These are phyloP conservation scores for Aspergillus pseudotamarii DNA, from an alignment of 2,329 filamentous ascomycete species.

Conservation along the genomic window DNA sequence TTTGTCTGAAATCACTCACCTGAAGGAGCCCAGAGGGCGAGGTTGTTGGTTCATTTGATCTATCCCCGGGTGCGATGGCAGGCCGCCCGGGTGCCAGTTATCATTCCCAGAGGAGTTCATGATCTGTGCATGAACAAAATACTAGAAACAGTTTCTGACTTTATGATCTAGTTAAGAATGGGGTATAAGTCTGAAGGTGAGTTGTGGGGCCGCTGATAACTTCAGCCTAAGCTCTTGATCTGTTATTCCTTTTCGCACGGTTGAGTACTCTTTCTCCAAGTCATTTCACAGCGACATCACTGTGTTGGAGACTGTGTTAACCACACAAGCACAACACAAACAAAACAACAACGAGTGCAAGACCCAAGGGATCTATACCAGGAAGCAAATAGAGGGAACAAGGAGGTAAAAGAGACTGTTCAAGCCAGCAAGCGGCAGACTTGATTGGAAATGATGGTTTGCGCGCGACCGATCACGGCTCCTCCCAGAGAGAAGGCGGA, in stretches of 20 bases:
- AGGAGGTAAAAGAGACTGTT: slow-evolving; percentile 5
- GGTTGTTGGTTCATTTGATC: slow-evolving; percentile 47
- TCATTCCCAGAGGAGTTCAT: slow-evolving; percentile 49
- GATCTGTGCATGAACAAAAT: slow-evolving; percentile 27
- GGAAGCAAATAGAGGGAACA: slow-evolving; percentile 5
- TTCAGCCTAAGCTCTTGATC: slow-evolving; percentile 16
- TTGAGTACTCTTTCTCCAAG: slow-evolving; percentile 25
- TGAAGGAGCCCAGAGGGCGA: slow-evolving; percentile 48
- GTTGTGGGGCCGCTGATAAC: slow-evolving; percentile 8
- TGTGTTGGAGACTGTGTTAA: slow-evolving; percentile 19
- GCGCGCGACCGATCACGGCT: slow-evolving; percentile 44
- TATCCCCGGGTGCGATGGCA: slow-evolving; percentile 46
- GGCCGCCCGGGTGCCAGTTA: slow-evolving; percentile 46
- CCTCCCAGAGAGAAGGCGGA: slow-evolving; percentile 35
- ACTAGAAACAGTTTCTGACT: slow-evolving; percentile 6
- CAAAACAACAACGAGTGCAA: background rate
- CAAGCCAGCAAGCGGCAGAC: slow-evolving; percentile 24
- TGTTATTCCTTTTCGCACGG: slow-evolving; percentile 28
- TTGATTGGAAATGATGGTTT: slow-evolving; percentile 32
- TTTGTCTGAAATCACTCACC: slow-evolving; percentile 34
- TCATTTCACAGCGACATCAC: slow-evolving; percentile 34
- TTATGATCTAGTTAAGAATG: background rate
- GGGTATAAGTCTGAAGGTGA: background rate
- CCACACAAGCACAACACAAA: slow-evolving; percentile 8
- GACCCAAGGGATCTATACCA: slow-evolving; percentile 7